Evolutionary conservation across 768 basidiomycete species (phyloP).

Genomic region (Calocybe gangraenosa): DNA sequence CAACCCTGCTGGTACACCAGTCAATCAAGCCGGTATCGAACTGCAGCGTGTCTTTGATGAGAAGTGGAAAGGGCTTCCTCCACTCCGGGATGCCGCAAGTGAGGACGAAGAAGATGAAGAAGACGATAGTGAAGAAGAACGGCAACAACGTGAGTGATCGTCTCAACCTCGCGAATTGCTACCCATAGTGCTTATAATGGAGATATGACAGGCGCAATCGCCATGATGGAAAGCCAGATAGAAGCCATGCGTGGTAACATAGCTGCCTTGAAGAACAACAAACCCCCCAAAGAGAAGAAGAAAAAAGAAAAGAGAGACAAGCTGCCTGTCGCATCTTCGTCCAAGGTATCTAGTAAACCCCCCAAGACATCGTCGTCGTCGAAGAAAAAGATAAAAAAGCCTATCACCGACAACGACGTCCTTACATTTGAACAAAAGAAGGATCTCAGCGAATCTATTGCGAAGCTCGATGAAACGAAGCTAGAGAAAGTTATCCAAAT

Average conservation of each 20-base stretch:
- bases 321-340: conserved; percentile 55
- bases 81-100: conserved; percentile 47
- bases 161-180: too few species aligned
- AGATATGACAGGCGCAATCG: conserved; percentile 55
- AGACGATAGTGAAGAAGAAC: conserved; percentile 65
- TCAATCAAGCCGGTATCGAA: conserved; percentile 81
- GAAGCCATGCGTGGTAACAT: conserved; percentile 72
- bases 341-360: conserved; percentile 53
- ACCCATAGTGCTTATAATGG: conserved; percentile 13
- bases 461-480: conserved; percentile 74
- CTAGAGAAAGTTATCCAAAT: conserved; percentile 91
- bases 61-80: conserved; percentile 82
- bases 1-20: conserved; percentile 85
- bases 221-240: conserved; percentile 77
- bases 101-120: conserved; percentile 67
- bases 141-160: conserved; percentile 58
- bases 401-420: conserved; percentile 70
- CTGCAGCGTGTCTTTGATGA: conserved; percentile 88
- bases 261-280: conserved; percentile 53
- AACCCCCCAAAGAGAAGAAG: conserved; percentile 61
- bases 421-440: conserved; percentile 97
- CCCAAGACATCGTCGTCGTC: conserved; percentile 37
- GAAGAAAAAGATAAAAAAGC: conserved; percentile 68
- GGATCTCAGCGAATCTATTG: conserved; percentile 93
- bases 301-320: conserved; percentile 63